Evolutionary conservation across 2,329 filamentous ascomycete genomes (phyloP).

Genomic region (Aspergillus melleus): DNA sequence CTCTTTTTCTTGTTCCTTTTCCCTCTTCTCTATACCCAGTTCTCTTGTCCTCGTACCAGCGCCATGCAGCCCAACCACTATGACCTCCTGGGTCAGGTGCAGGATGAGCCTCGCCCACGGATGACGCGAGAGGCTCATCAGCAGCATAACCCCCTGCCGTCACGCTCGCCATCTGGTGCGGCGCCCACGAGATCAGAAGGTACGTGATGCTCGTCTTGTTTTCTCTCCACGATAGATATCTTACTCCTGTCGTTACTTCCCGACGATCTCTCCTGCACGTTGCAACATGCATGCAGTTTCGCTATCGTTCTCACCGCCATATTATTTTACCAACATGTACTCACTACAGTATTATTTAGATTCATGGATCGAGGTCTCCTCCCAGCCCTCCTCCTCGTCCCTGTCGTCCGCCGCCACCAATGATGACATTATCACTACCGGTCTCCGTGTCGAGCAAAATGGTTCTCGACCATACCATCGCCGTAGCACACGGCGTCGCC

Average conservation of each 20-base stretch:
- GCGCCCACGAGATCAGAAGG: slow-evolving; percentile 45
- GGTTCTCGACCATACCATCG: slow-evolving; percentile 52
- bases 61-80: slow-evolving; percentile 43
- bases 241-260: background rate
- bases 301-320: slow-evolving; percentile 9
- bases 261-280: slow-evolving; percentile 15
- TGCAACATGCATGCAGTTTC: slow-evolving; percentile 20
- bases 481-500: slow-evolving; percentile 56
- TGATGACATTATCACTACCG: slow-evolving; percentile 89
- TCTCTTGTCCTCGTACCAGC: background rate
- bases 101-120: slow-evolving; percentile 31
- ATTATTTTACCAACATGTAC: slow-evolving; percentile 34
- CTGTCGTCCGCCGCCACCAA: slow-evolving; percentile 70
- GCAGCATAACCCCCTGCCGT: slow-evolving; percentile 33
- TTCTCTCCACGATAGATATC: slow-evolving; percentile 2
- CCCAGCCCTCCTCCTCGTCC: slow-evolving; percentile 90
- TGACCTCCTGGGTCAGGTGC: slow-evolving; percentile 40
- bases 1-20: slow-evolving; percentile 6
- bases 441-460: slow-evolving; percentile 71
- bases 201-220: slow-evolving; percentile 25
- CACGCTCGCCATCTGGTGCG: slow-evolving; percentile 36
- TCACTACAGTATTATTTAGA: slow-evolving; percentile 61
- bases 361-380: slow-evolving; percentile 94
- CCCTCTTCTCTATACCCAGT: slow-evolving; percentile 2
- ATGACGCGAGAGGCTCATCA: slow-evolving; percentile 35